phyloP scores from a whole-genome alignment of 805 yeast species.

The Candida oleophila region DNA sequence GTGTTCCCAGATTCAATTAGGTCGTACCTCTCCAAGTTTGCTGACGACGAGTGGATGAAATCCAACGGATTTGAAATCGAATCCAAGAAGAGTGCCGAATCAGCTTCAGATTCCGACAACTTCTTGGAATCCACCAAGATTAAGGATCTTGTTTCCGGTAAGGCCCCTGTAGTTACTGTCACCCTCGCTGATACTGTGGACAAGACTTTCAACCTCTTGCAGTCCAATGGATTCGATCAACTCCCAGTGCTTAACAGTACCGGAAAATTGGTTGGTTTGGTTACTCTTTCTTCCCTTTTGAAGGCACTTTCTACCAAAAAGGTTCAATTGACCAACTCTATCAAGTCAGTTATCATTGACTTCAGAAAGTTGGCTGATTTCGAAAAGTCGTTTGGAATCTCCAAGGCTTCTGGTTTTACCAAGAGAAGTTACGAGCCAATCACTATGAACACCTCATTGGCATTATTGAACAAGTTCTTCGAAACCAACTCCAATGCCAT shows the following conservation, averaged over 20 bases:
- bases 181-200: conserved; percentile 56
- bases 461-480: conserved; percentile 72
- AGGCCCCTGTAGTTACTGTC: conserved; percentile 81
- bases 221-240: conserved; percentile 80
- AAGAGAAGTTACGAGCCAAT: conserved; percentile 68
- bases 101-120: conserved; percentile 42
- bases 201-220: conserved; percentile 66
- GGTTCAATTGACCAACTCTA: conserved; percentile 54
- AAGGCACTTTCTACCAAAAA: conserved; percentile 63
- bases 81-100: conserved; percentile 39
- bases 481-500: conserved; percentile 84
- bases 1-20: conserved; percentile 85
- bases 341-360: conserved; percentile 63
- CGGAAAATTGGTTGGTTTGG: conserved; percentile 70
- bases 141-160: conserved; percentile 56
- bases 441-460: conserved; percentile 61
- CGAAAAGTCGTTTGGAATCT: conserved; percentile 61
- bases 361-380: conserved; percentile 70
- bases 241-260: conserved; percentile 66
- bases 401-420: conserved; percentile 53
- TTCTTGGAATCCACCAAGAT: conserved; percentile 48
- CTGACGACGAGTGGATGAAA: conserved; percentile 89
- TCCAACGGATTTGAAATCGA: conserved; percentile 69
- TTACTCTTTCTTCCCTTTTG: conserved; percentile 71
- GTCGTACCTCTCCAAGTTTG: conserved; percentile 83